Evolutionary conservation across 2,329 filamentous ascomycete species (phyloP), one percentile per base, ranked within the genome.

Genomic region (Diaporthe caulivora): DNA sequence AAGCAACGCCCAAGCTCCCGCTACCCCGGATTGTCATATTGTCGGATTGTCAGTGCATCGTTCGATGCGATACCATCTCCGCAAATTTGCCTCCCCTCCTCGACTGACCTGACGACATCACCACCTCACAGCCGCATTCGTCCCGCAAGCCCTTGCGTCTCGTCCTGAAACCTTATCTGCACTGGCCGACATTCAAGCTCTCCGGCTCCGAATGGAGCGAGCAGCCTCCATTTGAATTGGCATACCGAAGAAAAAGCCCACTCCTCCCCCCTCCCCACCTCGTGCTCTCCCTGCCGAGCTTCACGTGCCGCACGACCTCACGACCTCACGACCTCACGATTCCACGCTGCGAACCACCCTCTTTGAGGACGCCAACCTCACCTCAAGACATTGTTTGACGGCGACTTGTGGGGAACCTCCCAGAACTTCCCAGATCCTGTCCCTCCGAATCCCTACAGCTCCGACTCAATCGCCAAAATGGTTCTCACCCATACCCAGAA

Each of bases 401-500:
- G 40, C 60, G 9, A 72, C 17, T 31, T 69, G 55, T 44, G 26
- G n/a, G n/a, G n/a, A n/a, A n/a, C n/a, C n/a, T n/a, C n/a, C n/a
- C n/a, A 53, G n/a, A 47, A 34, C 37, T 21, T 17, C 15, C 42
- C 24, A 34, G 18, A 44, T 24, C 26, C 21, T 29, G 68, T 31
- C 73, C 24, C 44, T 53, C 31, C 3, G 24, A 31, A 29, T 51
- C 8, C 55, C 53, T 17, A 24, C 26, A 17, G 34, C 55, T 60
- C 31, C 34, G 29, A 15, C 31, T n/a, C 37, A 40, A 49, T 29
- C 71, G 80, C 76, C 79, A 87, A 80, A 72, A 91, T 91, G 89
- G 89, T 91, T 76, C 88, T 91, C 83, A 90, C 88, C 9, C 89
- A 91, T 82, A 90, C 89, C 70, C 91, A 90, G 78, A 91, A 89